These are phyloP conservation scores for Akanthomyces lecanii DNA, from an alignment of 2,329 filamentous ascomycete species.

Conservation along the genomic window DNA sequence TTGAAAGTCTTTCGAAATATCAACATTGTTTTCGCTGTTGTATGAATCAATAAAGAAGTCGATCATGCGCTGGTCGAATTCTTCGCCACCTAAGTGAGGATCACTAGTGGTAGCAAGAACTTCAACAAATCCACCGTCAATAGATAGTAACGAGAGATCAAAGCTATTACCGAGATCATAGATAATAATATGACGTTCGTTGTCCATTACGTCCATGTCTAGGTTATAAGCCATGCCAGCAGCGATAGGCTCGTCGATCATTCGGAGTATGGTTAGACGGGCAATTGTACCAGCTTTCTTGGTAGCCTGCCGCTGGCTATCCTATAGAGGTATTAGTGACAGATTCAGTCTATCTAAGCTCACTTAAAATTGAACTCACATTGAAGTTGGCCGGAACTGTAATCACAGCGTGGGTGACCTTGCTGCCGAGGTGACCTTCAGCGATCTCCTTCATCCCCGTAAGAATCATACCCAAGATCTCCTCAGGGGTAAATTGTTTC, in stretches of 20 bases:
- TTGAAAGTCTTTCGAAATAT: too few relatives aligned
- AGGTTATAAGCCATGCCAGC: conserved; percentile 86
- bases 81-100: conserved; percentile 40
- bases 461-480: conserved; percentile 75
- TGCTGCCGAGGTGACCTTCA: conserved; percentile 74
- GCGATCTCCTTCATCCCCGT: conserved; percentile 82
- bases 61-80: too few relatives aligned
- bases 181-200: conserved; percentile 76
- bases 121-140: conserved; percentile 90
- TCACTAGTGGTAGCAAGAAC: conserved; percentile 93
- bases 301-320: conserved; percentile 86
- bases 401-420: conserved; percentile 82
- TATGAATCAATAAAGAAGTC: too few relatives aligned
- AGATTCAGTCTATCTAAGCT: too few relatives aligned
- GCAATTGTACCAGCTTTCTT: conserved; percentile 92
- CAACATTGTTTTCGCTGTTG: too few relatives aligned
- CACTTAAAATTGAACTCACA: conserved; percentile 29
- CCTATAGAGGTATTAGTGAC: conserved; percentile 33
- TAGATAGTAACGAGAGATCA: conserved; percentile 88
- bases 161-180: conserved; percentile 95
- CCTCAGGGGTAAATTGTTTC: conserved; percentile 75
- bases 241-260: conserved; percentile 94
- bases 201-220: conserved; percentile 67
- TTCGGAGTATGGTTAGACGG: conserved; percentile 89
- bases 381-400: conserved; percentile 98